phyloP scores from a whole-genome alignment of 257 asterid genomes.

The Solanum commersonii region DNA sequence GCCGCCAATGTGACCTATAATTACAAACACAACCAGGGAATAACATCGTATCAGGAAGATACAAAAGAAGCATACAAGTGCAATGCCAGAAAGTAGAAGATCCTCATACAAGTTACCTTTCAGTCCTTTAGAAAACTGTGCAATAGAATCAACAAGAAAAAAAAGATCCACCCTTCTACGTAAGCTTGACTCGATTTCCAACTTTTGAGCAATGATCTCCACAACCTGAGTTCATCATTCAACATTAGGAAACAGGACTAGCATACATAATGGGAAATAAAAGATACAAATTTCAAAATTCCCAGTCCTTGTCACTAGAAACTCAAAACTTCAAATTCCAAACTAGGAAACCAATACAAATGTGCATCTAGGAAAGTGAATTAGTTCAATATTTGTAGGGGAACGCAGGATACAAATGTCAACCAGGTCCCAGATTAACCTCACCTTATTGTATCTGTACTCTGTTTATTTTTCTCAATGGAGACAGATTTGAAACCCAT shows the following conservation, averaged over 20 bases:
- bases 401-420: background rate
- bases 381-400: background rate
- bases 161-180: slow-evolving; percentile 74
- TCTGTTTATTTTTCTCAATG: background rate
- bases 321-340: background rate
- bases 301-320: background rate
- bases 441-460: background rate
- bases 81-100: slow-evolving; percentile 1
- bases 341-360: background rate
- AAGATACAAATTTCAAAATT: background rate
- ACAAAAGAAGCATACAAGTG: background rate
- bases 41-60: background rate
- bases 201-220: slow-evolving; percentile 48
- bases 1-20: slow-evolving; percentile 65
- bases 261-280: background rate
- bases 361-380: background rate
- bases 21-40: slow-evolving; percentile 12
- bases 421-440: background rate
- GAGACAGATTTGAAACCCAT: background rate
- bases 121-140: slow-evolving; percentile 66
- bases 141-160: slow-evolving; percentile 79
- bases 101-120: slow-evolving; percentile 41
- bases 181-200: slow-evolving; percentile 57
- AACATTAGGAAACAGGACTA: slow-evolving; percentile 2
- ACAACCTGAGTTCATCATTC: slow-evolving; percentile 43